phyloP scores from a whole-genome alignment of 148 eudicot genomes.

The Rhododendron henanense region DNA sequence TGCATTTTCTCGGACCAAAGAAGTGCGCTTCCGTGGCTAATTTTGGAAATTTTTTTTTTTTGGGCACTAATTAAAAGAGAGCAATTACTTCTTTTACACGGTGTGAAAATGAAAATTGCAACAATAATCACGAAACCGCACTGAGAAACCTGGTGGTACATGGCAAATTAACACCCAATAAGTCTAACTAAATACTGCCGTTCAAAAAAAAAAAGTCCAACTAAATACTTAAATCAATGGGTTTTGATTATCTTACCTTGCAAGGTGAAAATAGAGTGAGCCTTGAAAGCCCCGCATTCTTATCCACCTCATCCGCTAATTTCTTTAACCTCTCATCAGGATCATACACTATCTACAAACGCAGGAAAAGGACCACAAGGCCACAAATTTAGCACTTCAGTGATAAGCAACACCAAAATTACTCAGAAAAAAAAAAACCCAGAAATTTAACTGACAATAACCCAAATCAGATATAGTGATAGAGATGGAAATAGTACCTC shows the following conservation, averaged over 20 bases:
- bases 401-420: slow-evolving; percentile 2
- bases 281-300: slow-evolving; percentile 69
- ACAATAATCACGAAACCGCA: neutral
- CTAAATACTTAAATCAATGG: neutral
- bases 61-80: neutral
- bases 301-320: slow-evolving; percentile 82
- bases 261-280: slow-evolving; percentile 96
- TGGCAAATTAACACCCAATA: neutral
- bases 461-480: neutral
- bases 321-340: slow-evolving; percentile 66
- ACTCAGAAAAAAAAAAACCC: neutral
- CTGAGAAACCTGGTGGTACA: neutral
- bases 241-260: slow-evolving; percentile 49
- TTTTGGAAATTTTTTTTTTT: neutral
- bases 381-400: neutral
- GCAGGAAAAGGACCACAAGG: neutral
- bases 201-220: too few species aligned
- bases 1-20: neutral
- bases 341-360: slow-evolving; percentile 66
- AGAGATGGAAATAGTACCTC: slow-evolving; percentile 38
- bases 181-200: neutral
- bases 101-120: too few species aligned
- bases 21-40: neutral
- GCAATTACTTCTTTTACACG: neutral
- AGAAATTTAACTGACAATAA: neutral